phyloP scores from a whole-genome alignment of 306 rosid species.

The Sophora flavescens region DNA sequence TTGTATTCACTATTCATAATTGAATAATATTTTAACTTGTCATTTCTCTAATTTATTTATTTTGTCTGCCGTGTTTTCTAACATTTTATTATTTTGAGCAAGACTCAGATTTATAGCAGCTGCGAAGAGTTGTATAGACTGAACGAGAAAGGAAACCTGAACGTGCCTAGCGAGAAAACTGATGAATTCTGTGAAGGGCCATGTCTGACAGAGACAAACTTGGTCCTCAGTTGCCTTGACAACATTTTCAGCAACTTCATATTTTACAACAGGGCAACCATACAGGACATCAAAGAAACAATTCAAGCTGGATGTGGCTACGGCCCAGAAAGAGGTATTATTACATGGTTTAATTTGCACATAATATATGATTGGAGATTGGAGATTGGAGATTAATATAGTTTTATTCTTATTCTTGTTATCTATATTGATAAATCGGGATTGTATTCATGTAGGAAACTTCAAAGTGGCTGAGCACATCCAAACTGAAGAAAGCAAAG shows the following conservation, averaged over 20 bases:
- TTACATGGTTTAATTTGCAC: background rate
- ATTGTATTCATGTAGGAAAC: constrained; percentile 55
- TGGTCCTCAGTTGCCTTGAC: constrained; percentile 73
- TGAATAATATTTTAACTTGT: too few species aligned
- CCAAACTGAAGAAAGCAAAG: constrained; percentile 50
- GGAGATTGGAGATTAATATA: background rate
- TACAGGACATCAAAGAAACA: constrained; percentile 67
- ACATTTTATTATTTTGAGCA: constrained; percentile 6
- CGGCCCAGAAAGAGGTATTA: constrained; percentile 79
- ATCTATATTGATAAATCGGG: background rate
- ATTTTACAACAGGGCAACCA: constrained; percentile 81
- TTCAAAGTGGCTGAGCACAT: constrained; percentile 77
- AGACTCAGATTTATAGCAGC: constrained; percentile 68
- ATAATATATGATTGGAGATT: background rate
- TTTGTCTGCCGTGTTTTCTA: background rate
- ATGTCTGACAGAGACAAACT: constrained; percentile 74
- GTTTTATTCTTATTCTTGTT: background rate
- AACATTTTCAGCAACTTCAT: constrained; percentile 64
- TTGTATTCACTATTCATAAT: too few species aligned
- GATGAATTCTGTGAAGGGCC: constrained; percentile 76
- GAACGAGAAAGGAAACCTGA: constrained; percentile 62
- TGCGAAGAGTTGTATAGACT: constrained; percentile 81
- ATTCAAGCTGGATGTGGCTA: constrained; percentile 76
- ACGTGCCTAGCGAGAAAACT: constrained; percentile 60
- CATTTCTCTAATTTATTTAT: too few species aligned